Evolutionary conservation across 176 grass and related monocot species (phyloP).

Genomic region (Hordeum vulgare): MorexV3_pseudomolecules_assembly NC_058519.1:91820313-91820812

Average conservation of each 20-base stretch:
- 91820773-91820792: conserved; percentile 1
- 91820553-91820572: conserved; percentile 89
- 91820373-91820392: background rate
- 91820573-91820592: conserved; percentile 93
- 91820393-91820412: conserved; percentile 6
- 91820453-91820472: background rate
- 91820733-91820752: background rate
- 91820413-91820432: background rate
- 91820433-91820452: background rate
- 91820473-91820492: conserved; percentile 85
- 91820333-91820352: background rate
- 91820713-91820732: conserved; percentile 11
- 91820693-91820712: background rate
- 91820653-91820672: background rate
- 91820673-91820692: background rate
- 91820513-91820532: conserved; percentile 76
- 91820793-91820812: background rate
- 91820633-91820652: background rate
- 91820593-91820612: conserved; percentile 20
- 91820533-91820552: conserved; percentile 95
- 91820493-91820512: conserved; percentile 82
- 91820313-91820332: background rate
- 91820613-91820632: background rate
- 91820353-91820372: background rate
- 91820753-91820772: background rate